phyloP scores from a whole-genome alignment of 495 filamentous ascomycete genomes.

The Podospora pseudoanserina region DNA sequence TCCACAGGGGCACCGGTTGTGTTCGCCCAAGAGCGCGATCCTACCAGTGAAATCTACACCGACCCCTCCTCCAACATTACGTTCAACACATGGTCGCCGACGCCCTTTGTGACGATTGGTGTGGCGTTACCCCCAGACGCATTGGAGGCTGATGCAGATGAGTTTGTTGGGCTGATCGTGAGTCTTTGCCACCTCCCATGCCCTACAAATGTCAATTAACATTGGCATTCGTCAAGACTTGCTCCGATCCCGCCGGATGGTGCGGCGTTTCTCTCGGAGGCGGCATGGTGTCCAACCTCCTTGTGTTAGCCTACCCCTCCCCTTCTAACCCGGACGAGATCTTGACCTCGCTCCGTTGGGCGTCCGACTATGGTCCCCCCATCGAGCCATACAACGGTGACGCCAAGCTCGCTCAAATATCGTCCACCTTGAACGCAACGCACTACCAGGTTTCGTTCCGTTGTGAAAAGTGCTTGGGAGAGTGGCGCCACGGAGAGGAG shows the following conservation, averaged over 20 bases:
- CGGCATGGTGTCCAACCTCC: constrained; percentile 51
- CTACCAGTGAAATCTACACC: constrained; percentile 24
- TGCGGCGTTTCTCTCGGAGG: constrained; percentile 52
- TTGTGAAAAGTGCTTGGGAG: constrained; percentile 55
- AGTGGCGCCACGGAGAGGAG: constrained; percentile 28
- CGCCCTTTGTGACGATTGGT: constrained; percentile 44
- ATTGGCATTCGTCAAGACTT: constrained; percentile 18
- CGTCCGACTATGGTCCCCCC: constrained; percentile 51
- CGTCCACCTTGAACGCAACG: constrained; percentile 45
- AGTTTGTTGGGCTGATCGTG: constrained; percentile 53
- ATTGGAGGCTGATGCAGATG: constrained; percentile 43
- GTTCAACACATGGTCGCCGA: constrained; percentile 35
- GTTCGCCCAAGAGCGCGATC: constrained; percentile 13
- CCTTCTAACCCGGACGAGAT: constrained; percentile 33
- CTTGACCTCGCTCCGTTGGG: constrained; percentile 50
- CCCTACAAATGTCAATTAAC: not conserved
- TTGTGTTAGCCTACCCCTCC: constrained; percentile 53
- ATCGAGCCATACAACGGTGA: constrained; percentile 49
- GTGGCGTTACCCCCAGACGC: constrained; percentile 48
- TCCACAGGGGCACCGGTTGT: not conserved
- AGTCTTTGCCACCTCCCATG: constrained; percentile 15
- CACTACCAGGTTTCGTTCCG: constrained; percentile 54
- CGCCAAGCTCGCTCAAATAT: constrained; percentile 51
- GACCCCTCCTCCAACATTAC: constrained; percentile 37
- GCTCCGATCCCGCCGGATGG: constrained; percentile 39